Conservation (phyloP, 2,329 filamentous ascomycete genomes). For the Colletotrichum higginsianum region DNA sequence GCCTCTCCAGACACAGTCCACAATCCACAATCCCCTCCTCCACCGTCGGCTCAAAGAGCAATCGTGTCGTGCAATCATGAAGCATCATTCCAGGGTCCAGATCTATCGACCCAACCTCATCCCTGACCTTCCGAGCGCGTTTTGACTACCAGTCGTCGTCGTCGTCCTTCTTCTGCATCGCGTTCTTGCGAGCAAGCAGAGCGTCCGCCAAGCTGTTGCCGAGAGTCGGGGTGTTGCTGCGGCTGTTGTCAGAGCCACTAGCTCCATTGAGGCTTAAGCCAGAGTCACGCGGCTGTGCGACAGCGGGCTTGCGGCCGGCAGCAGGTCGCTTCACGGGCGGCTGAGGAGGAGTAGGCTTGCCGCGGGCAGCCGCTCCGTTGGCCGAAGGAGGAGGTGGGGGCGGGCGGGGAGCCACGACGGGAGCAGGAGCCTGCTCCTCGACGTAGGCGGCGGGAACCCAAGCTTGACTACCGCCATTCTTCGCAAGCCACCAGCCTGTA, state of each 20-base stretch:
- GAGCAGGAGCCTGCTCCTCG: constrained; percentile 81
- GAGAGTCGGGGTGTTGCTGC: constrained; percentile 79
- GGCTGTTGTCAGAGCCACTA: constrained; percentile 73
- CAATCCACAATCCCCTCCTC: constrained; percentile 29
- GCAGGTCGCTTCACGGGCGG: constrained; percentile 87
- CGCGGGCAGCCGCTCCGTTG: constrained; percentile 62
- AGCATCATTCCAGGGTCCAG: constrained; percentile 38
- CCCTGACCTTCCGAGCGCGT: constrained; percentile 36
- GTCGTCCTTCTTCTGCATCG: constrained; percentile 79
- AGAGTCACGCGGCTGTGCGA: constrained; percentile 78
- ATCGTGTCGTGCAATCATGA: constrained; percentile 43
- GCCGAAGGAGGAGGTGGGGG: constrained; percentile 75
- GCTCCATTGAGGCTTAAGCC: constrained; percentile 73
- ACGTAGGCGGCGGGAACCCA: constrained; percentile 97
- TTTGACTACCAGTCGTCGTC: constrained; percentile 76
- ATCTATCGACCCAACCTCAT: constrained; percentile 36
- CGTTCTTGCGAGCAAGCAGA: constrained; percentile 81
- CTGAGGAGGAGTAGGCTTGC: constrained; percentile 81
- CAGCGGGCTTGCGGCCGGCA: constrained; percentile 78
- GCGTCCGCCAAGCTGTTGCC: constrained; percentile 84
- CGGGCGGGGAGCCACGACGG: constrained; percentile 72
- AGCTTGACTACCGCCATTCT: constrained; percentile 80
- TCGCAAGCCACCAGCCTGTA: constrained; percentile 95
- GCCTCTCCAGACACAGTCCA: constrained; percentile 28
- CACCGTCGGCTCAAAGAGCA: constrained; percentile 38